These are phyloP conservation scores for Rhinocladiella mackenziei DNA, from an alignment of 2,329 filamentous ascomycete genomes.

Conservation along the genomic window DNA sequence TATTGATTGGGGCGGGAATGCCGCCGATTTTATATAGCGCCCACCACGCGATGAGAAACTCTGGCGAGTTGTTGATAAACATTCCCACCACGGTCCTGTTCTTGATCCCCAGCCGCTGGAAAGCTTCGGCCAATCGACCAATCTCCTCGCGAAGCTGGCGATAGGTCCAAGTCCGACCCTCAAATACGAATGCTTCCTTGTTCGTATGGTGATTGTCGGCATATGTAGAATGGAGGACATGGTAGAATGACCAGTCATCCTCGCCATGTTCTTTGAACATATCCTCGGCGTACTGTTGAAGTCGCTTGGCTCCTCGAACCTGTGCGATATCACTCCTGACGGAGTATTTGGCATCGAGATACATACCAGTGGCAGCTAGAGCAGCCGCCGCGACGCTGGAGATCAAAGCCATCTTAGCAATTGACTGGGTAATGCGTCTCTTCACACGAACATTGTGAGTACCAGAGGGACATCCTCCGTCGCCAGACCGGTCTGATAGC, in stretches of 20 bases:
- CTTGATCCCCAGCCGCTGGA: conserved; percentile 46
- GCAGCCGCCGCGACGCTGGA: conserved; percentile 26
- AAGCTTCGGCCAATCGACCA: conserved; percentile 60
- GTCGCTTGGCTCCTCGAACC: conserved; percentile 43
- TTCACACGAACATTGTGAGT: no score
- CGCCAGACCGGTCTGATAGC: no score
- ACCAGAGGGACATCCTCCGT: no score
- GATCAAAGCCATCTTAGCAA: neutral
- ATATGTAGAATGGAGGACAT: conserved; percentile 55
- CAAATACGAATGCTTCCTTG: conserved; percentile 46
- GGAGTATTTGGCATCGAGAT: conserved; percentile 67
- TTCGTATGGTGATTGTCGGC: conserved; percentile 46
- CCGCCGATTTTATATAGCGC: conserved; percentile 46
- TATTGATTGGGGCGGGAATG: conserved; percentile 64
- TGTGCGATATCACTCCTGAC: conserved; percentile 56
- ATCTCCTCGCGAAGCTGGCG: conserved; percentile 49
- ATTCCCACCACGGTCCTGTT: conserved; percentile 43
- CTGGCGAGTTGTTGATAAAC: conserved; percentile 49
- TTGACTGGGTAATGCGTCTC: no score
- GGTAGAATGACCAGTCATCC: conserved; percentile 59
- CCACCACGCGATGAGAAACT: conserved; percentile 45
- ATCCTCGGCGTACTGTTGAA: conserved; percentile 22
- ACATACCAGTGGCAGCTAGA: conserved; percentile 47
- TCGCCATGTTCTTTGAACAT: conserved; percentile 30
- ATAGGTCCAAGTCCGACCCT: conserved; percentile 47